Evolutionary conservation across 1,284 basidiomycete species (phyloP).

Genomic region (Phenoliferia sp.): DNA sequence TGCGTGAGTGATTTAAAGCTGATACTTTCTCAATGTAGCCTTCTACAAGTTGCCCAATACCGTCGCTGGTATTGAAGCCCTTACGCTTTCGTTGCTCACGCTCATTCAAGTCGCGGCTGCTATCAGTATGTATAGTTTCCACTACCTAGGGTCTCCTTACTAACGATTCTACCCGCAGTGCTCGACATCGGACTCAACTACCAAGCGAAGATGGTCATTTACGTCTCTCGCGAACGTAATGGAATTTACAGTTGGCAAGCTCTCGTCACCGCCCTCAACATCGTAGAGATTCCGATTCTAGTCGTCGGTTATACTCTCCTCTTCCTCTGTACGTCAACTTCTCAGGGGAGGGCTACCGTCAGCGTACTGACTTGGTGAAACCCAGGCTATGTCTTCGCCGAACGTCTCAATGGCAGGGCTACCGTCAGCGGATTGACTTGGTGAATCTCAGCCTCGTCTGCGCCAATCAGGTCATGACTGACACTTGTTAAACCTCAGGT

Average conservation of each 20-base stretch:
- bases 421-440: not conserved
- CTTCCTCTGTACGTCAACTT: too few species aligned
- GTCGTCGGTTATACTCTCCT: constrained; percentile 12
- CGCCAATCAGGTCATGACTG: too few species aligned
- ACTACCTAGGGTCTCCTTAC: too few species aligned
- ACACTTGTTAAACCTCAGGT: too few species aligned
- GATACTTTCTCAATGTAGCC: not conserved
- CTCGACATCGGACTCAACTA: not conserved
- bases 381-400: not conserved
- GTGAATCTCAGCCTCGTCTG: not conserved
- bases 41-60: not conserved
- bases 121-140: too few species aligned
- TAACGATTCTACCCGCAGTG: too few species aligned
- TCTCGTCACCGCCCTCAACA: constrained; percentile 16
- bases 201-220: not conserved
- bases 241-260: constrained; percentile 26
- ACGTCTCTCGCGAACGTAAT: constrained; percentile 17
- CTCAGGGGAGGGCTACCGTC: constrained; percentile 14
- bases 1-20: not conserved
- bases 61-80: not conserved
- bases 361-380: too few species aligned
- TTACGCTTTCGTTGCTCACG: not conserved
- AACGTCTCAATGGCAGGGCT: not conserved
- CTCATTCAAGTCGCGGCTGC: not conserved
- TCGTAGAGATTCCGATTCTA: constrained; percentile 14